Evolutionary conservation across 2,329 filamentous ascomycete species (phyloP), one percentile per base, ranked within the genome.

Genomic region (Zymoseptoria ardabiliae): DNA sequence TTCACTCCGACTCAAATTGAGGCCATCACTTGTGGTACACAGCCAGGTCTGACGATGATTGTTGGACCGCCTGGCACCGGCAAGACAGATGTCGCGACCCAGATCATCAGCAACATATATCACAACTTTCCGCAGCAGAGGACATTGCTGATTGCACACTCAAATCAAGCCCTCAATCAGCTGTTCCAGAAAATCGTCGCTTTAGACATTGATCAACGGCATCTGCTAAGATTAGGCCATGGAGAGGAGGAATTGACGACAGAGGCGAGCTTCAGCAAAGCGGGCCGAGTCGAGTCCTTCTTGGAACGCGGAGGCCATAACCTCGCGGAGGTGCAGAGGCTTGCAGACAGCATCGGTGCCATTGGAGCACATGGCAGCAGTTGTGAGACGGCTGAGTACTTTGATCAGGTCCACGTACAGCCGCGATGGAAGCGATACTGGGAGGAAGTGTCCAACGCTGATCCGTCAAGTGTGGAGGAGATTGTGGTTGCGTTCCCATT

Each of bases 21-120:
- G 72, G 94, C 94, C 23, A 94, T 99, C 69, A 86, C 89, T 61
- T 97, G 93, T 49, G 94, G 94, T 20, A 92, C 90, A 6, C 95
- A 99, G 69, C 93, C 94, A 41, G 94, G 95, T 20, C 81, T 99
- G 55, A 97, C 93, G 1, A 84, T 99, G 53, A 88, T 99, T 66
- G 90, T 99, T 63, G 94, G 94, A 0, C 94, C 94, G 57, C 94
- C 94, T 7, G 94, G 94, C 57, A 99, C 94, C 6, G 94, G 95
- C 63, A 99, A 99, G 79, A 99, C 94, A n/a, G 94, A 99, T 75
- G 94, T 99, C 56, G 92, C 91, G 53, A 97, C 93, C 4, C 94
- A 99, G 74, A 95, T 97, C 72, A 99, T 99, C 76, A 97, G 90
- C 78, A 97, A 97, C 73, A 89, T 99, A 67, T 99, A 99, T 72